Evolutionary conservation across 331 rosid genomes (phyloP), one percentile per base, ranked within the genome.

Genomic region (Phaseolus coccineus): DNA sequence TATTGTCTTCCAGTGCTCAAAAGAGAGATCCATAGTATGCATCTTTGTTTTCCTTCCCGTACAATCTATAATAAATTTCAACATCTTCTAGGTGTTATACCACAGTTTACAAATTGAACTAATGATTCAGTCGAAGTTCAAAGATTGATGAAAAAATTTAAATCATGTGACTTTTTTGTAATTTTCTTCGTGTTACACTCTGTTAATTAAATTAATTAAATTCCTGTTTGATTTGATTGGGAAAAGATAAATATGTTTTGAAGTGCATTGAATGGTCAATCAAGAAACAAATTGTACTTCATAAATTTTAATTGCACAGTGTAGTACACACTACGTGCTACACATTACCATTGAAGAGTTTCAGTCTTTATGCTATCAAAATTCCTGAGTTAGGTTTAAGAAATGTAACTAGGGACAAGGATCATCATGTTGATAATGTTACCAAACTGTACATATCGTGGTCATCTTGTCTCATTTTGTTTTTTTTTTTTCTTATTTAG

Each of bases 1-100:
- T 94, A 94, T 88, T 94, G 98, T 76, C 95, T 94, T 80, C 89
- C 98, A 3, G 90, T 94, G 73, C 95, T 94, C 73, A 94, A 94
- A 78, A 89, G 96, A 78, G 98, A 94, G 80, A 89, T 85, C 39
- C 97, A 94, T 81, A 88, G 97, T 92, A 86, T 52, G 91, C 85
- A 56, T 2, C 65, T 67, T 78, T 77, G 46, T 62, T 71, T 72
- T 61, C 61, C 42, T 50, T 68, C 61, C 53, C 73, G 6, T 31
- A 78, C 4, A 28, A 46, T 62, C 13, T 42, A 40, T 42, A 40
- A 50, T 77, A 31, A 61, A 44, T 71, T 74, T 33, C 62, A 48
- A 58, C 47, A 44, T 24, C 63, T 58, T 51, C 11, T 24, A 30
- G 68, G 39, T 67, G 31, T 51, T 24, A 58, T 57, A 42, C 77